Evolutionary conservation across 257 asterid species (phyloP), one percentile per base, ranked within the genome.

Genomic region (Prunella vulgaris): DNA sequence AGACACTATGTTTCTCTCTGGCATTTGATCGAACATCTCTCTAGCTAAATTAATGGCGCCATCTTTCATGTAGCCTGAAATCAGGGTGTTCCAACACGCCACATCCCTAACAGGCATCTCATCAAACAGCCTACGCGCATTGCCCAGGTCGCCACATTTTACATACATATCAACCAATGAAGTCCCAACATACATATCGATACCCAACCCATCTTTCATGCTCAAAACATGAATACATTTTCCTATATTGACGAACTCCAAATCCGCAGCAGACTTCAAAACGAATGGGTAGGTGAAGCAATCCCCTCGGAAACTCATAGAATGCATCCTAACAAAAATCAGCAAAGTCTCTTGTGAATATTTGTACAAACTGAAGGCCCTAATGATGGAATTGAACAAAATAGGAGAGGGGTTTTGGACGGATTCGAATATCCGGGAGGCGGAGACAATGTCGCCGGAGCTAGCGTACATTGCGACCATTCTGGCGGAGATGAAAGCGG

Each of bases 381-480:
- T 87, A 64, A 92, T 81, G 10, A 89, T 86, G 13, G 98, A 87
- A 61, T 92, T 92, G 75, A 83, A 92, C 21, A 86, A 64, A 59
- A 87, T 85, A 2, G 60, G 58, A 58, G 96, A 79, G 0, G 83
- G 86, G 70, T 57, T 7, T 32, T 38, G 56, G 17, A 78, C 68
- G 76, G 80, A 66, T 65, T 73, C 10, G 79, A 87, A 92, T 17
- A 89, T 33, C 44, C 52, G 24, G 62, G 80, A 25, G 68, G 98
- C 95, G 63, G 95, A 81, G 69, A 66, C 15, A 7, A 92, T 76
- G 77, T 89, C 94, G 33, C 96, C 95, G 71, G 90, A 84, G 83
- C 96, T 89, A 38, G 92, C 96, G 83, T 89, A 92, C 93, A 92
- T 89, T 22, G 97, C 95, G n/a, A 92, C 95, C 92, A 92, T 86